A percentile compares a stretch with the other conserved stretches of the same genome.
Evolutionary conservation across 176 grass and related monocot species (phyloP).

Genomic region (Eragrostis curvula): DNA sequence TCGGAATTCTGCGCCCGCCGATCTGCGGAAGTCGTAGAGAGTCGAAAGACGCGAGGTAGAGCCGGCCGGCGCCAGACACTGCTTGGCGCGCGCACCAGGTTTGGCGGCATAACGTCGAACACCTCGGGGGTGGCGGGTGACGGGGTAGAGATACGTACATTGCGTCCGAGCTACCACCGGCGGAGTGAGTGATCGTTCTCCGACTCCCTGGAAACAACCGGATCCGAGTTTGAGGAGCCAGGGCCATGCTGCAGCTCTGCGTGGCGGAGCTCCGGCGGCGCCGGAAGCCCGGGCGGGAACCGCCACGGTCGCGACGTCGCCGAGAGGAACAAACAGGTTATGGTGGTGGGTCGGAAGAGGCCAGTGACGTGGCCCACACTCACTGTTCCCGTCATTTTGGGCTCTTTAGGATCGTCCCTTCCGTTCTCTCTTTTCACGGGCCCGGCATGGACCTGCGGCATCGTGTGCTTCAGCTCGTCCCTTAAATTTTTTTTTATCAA

Average conservation of each 20-base stretch:
- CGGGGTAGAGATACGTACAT: neutral
- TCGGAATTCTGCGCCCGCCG: neutral
- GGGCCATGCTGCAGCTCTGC: neutral
- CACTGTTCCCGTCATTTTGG: neutral
- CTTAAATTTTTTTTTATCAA: too few species aligned
- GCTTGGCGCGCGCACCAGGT: neutral
- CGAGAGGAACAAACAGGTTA: neutral
- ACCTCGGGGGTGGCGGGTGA: neutral
- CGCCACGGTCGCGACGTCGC: neutral
- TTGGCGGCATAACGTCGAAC: conserved; percentile 27
- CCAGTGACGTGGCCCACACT: neutral
- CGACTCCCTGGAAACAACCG: neutral
- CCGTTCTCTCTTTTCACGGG: too few species aligned
- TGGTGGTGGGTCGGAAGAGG: neutral
- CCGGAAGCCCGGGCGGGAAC: neutral
- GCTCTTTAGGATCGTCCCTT: neutral
- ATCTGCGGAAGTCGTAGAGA: neutral
- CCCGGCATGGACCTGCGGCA: neutral
- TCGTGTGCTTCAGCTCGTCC: too few species aligned
- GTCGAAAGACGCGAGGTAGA: neutral
- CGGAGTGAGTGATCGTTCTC: neutral
- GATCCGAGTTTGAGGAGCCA: neutral
- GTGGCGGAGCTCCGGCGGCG: too few species aligned
- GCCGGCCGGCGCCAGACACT: neutral
- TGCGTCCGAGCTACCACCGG: neutral